These are phyloP conservation scores for Aspergillus conjunctus DNA, from an alignment of 495 filamentous ascomycete genomes.

Conservation along the genomic window DNA sequence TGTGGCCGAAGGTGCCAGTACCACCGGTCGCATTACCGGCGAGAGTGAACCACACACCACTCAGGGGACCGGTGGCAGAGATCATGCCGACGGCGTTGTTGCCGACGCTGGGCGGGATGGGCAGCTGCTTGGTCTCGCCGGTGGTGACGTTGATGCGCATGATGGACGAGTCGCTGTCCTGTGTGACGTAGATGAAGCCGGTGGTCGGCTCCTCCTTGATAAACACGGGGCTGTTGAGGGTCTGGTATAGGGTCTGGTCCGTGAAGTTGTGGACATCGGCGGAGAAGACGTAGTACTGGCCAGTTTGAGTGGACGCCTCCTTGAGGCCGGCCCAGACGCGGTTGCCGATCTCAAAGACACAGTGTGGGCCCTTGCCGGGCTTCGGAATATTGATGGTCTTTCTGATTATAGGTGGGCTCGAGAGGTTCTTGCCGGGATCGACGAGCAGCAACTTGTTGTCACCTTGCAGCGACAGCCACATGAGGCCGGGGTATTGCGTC, in stretches of 20 bases:
- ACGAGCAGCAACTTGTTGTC: constrained; percentile 30
- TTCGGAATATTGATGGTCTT: constrained; percentile 24
- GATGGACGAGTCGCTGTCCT: constrained; percentile 29
- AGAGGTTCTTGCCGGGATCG: constrained; percentile 25
- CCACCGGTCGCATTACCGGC: constrained; percentile 28
- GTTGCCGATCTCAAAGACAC: constrained; percentile 30
- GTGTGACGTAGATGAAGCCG: constrained; percentile 28
- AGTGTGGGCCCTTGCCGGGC: constrained; percentile 27
- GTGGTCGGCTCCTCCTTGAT: constrained; percentile 30
- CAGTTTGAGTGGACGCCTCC: constrained; percentile 24
- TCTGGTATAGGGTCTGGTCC: constrained; percentile 21
- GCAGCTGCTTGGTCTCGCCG: constrained; percentile 25
- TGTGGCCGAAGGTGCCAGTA: constrained; percentile 31
- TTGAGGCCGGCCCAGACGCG: constrained; percentile 31
- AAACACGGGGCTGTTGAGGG: constrained; percentile 29
- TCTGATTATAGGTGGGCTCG: constrained; percentile 17
- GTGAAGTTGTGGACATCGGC: constrained; percentile 22
- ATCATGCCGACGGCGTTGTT: constrained; percentile 33
- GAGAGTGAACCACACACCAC: constrained; percentile 29
- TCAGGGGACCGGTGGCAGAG: constrained; percentile 19
- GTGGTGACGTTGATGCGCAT: constrained; percentile 29
- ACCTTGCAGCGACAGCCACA: constrained; percentile 28
- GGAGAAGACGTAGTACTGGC: constrained; percentile 29
- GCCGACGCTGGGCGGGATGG: constrained; percentile 26
- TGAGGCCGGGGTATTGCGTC: constrained; percentile 22